Conservation (phyloP, 805 yeast genomes). For the Candida silvatica region DNA sequence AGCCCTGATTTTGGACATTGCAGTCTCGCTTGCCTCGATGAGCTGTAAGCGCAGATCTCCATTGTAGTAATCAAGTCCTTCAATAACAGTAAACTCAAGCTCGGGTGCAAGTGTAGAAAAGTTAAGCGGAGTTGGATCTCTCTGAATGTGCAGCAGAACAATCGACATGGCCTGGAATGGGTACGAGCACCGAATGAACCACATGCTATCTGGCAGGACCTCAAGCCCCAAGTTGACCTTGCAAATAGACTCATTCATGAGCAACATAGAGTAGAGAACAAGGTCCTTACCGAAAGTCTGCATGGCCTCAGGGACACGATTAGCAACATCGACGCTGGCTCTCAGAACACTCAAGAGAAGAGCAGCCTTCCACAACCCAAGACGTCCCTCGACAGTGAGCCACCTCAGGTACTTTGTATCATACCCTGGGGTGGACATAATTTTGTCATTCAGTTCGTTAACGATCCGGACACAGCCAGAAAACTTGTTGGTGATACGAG, state of each 20-base stretch:
- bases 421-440: background rate
- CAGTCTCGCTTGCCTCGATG: constrained; percentile 3
- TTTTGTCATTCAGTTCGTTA: background rate
- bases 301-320: background rate
- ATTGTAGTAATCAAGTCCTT: constrained; percentile 7
- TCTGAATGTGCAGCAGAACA: constrained; percentile 12
- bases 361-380: background rate
- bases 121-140: constrained; percentile 3
- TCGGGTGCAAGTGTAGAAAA: background rate
- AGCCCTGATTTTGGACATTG: background rate
- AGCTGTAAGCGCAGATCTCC: constrained; percentile 11
- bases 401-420: background rate
- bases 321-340: background rate
- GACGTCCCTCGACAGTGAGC: background rate
- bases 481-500: constrained; percentile 1
- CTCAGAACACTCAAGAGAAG: background rate
- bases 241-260: constrained; percentile 16
- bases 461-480: background rate
- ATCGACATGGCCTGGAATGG: constrained; percentile 19
- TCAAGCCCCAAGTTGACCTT: constrained; percentile 12
- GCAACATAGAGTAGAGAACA: constrained; percentile 13
- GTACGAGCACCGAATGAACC: constrained; percentile 15
- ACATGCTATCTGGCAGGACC: constrained; percentile 7
- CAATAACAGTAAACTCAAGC: background rate
- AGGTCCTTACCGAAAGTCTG: constrained; percentile 7